Evolutionary conservation across 2,329 filamentous ascomycete genomes (phyloP), one percentile per base, ranked within the genome.

Genomic region (Cryphonectria carpinicola): DNA sequence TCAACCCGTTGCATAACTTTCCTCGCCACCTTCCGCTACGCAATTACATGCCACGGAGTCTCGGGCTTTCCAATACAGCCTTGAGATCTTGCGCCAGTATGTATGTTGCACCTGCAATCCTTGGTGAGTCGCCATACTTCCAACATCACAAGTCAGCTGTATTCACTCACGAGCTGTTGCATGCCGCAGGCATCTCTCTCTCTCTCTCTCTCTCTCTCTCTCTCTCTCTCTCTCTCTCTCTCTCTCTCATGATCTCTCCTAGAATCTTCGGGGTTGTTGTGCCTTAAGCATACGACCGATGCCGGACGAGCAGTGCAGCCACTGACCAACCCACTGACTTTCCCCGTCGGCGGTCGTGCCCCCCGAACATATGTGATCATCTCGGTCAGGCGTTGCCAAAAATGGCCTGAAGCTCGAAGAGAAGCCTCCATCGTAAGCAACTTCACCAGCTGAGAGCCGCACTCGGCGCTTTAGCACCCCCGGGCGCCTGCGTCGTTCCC

Each of bases 401-500:
- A 6, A 2, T 10, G 2, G 5, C 54, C 54, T 35, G 54, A 3
- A 10, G 4, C 14, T 0, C 25, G 37, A 11, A 19, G 14, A 35
- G 5, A 6, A 32, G 1, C 13, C 17, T 58, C 13, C 17, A 32
- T 22, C 14, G 22, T 1, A 8, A 28, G 35, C 39, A 41, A 39
- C 65, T 39, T 77, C 73, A 78, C 77, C 76, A 78, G 66, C 74
- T 75, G 67, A 79, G 66, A 39, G 71, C 74, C 70, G 73, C 74
- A 70, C 67, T 68, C 4, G 56, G 65, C 32, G 64, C 69, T 19
- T 72, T 72, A 3, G 71, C 69, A 32, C 70, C 71, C 7, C 65
- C 43, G 49, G 67, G 69, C 8, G 37, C 2, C 60, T 67, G 71
- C 19, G 65, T 56, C n/a, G 66, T 41, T 1, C 65, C 52, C 71